Evolutionary conservation across 768 basidiomycete genomes (phyloP).

Genomic region (Amanita fuliginea): DNA sequence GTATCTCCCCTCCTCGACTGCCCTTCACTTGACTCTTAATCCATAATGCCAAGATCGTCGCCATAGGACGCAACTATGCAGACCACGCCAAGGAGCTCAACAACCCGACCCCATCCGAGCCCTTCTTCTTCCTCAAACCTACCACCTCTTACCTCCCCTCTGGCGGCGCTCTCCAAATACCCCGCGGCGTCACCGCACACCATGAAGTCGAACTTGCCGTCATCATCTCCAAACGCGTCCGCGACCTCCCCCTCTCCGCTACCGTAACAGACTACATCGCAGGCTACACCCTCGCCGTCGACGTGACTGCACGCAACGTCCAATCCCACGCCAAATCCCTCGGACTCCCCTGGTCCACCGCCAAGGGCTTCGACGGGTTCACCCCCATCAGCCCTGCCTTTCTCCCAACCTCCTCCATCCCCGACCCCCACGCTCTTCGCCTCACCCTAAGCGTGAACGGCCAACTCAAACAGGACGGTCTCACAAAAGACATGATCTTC

Average conservation of each 20-base stretch:
- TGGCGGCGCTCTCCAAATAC: constrained; percentile 80
- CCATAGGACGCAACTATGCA: constrained; percentile 91
- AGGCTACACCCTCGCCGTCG: constrained; percentile 91
- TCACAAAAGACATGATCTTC: constrained; percentile 87
- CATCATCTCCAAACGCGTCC: constrained; percentile 82
- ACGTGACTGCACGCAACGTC: constrained; percentile 94
- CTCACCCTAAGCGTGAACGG: constrained; percentile 60
- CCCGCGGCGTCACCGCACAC: constrained; percentile 72
- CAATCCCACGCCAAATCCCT: constrained; percentile 89
- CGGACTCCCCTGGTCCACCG: constrained; percentile 95
- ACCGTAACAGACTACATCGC: constrained; percentile 50
- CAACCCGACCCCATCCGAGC: constrained; percentile 80
- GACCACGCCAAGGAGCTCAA: constrained; percentile 89
- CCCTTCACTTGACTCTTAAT: no score
- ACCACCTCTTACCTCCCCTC: constrained; percentile 77
- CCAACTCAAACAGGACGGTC: constrained; percentile 64
- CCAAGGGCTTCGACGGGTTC: constrained; percentile 96
- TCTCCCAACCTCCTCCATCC: constrained; percentile 61
- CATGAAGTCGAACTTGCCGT: constrained; percentile 98
- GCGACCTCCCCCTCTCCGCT: constrained; percentile 65
- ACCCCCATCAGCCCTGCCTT: constrained; percentile 74
- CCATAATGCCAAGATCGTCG: constrained; percentile 63
- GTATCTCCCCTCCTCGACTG: no score
- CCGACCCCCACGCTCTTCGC: constrained; percentile 65
- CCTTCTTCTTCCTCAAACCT: constrained; percentile 98